A percentile compares a stretch with the other conserved stretches of the same genome.
These are phyloP conservation scores for Rhytidiadelphus loreus DNA, from an alignment of 225 moss, liverwort and hornwort genomes.

Conservation along the genomic window DNA sequence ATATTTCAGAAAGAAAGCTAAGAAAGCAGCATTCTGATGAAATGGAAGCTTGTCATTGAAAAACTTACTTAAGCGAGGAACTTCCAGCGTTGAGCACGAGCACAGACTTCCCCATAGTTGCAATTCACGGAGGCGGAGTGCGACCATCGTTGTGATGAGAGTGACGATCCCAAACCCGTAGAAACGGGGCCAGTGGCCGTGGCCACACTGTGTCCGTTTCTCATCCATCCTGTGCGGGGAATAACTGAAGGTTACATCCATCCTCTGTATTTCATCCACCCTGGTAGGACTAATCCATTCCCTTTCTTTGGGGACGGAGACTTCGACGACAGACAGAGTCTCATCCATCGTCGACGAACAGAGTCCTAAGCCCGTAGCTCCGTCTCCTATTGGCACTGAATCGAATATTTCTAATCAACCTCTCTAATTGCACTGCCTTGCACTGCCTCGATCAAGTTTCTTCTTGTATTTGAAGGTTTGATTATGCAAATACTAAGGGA, in stretches of 20 bases:
- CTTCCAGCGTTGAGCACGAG: constrained; percentile 56
- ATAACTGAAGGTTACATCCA: too few species aligned
- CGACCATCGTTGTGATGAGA: neutral
- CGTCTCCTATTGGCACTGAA: neutral
- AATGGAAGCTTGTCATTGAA: neutral
- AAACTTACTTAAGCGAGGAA: constrained; percentile 47
- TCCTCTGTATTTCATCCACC: neutral
- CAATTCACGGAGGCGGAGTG: neutral
- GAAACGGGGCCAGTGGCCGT: neutral
- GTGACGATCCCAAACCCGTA: constrained; percentile 1
- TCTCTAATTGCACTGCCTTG: neutral
- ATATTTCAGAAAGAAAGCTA: neutral
- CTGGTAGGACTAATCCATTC: neutral
- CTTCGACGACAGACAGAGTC: neutral
- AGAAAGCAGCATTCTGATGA: neutral
- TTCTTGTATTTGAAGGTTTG: neutral
- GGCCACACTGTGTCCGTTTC: neutral
- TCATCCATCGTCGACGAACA: neutral
- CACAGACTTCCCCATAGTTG: constrained; percentile 40
- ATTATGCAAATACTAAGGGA: neutral
- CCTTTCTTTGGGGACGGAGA: neutral
- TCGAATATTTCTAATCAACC: neutral
- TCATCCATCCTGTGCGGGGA: neutral
- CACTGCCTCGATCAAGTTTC: neutral
- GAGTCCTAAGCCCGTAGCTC: neutral